Evolutionary conservation across 305 asterid species (phyloP), one percentile per base, ranked within the genome.

Genomic region (Ruellia speciosa): DNA sequence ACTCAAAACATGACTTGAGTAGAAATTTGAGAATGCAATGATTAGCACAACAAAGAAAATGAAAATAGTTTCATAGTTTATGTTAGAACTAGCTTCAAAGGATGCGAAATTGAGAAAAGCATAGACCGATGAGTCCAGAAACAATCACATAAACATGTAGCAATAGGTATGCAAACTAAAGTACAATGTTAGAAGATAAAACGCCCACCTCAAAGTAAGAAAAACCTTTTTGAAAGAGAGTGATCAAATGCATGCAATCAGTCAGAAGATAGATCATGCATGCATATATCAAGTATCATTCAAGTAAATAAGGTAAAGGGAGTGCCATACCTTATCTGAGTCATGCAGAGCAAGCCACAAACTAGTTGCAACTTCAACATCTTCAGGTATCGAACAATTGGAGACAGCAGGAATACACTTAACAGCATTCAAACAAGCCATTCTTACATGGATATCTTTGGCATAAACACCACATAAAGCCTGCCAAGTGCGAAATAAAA

Each of bases 261-360:
- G 41, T 37, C 61, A 37, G 45, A 18, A 19, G 14, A 43, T 43
- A 20, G 34, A 34, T 7, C 5, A 20, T 2, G 24, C 5, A 7
- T 10, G 4, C 54, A 56, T 18, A 55, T 46, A 53, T 10, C n/a
- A 66, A 52, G 31, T 56, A 63, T 17, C 55, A 54, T 62, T 45
- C 18, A 13, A 18, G 52, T 18, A 52, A 20, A 56, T 48, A 55
- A 50, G 61, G 61, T 17, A 24, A 58, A 49, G 40, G 52, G 55
- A 14, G n/a, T 12, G 60, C 50, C 20, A 24, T 49, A 87, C 98
- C 97, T 93, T 93, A 50, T 88, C 99, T 0, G 82, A 71, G 67
- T 93, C 99, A 73, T 93, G 99, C 71, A 88, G 73, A 62, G 97
- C 99, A 78, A 93, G 95, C 99, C 99, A 93, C 64, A 93, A 77